Evolutionary conservation across 495 filamentous ascomycete species (phyloP).

Genomic region (Aspergillus heteromorphus): DNA sequence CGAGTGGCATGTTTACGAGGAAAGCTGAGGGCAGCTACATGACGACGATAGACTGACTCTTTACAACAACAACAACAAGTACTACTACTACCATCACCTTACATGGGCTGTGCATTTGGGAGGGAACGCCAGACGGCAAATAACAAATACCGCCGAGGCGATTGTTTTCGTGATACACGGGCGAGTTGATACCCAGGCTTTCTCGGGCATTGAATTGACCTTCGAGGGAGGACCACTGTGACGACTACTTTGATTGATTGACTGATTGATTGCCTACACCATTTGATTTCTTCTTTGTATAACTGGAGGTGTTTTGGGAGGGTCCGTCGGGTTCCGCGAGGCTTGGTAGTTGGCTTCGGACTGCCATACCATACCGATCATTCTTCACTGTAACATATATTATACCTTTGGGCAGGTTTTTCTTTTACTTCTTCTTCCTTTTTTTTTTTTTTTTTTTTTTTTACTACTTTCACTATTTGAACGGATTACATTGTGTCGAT

Average conservation of each 20-base stretch:
- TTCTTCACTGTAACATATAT: constrained; percentile 23
- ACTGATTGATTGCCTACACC: neutral
- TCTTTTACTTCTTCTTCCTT: constrained; percentile 10
- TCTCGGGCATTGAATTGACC: constrained; percentile 17
- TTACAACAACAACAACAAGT: too few species aligned
- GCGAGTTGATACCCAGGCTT: constrained; percentile 24
- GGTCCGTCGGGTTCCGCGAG: constrained; percentile 2
- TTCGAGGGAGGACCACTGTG: constrained; percentile 17
- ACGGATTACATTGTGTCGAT: constrained; percentile 3
- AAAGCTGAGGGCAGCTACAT: too few species aligned
- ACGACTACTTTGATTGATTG: constrained; percentile 10
- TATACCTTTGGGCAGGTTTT: constrained; percentile 7
- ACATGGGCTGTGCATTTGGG: neutral
- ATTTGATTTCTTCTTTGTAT: constrained; percentile 17
- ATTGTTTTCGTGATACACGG: constrained; percentile 16
- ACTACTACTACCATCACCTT: too few species aligned
- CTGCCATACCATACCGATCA: neutral
- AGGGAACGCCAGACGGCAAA: neutral
- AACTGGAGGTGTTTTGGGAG: constrained; percentile 19
- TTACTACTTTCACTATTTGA: constrained; percentile 6
- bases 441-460: constrained; percentile 11
- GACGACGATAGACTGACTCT: neutral
- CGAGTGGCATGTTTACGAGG: constrained; percentile 50
- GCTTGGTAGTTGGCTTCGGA: neutral
- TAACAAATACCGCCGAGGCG: too few species aligned